Evolutionary conservation across 805 yeast species (phyloP).

Genomic region (Candida piceae): DNA sequence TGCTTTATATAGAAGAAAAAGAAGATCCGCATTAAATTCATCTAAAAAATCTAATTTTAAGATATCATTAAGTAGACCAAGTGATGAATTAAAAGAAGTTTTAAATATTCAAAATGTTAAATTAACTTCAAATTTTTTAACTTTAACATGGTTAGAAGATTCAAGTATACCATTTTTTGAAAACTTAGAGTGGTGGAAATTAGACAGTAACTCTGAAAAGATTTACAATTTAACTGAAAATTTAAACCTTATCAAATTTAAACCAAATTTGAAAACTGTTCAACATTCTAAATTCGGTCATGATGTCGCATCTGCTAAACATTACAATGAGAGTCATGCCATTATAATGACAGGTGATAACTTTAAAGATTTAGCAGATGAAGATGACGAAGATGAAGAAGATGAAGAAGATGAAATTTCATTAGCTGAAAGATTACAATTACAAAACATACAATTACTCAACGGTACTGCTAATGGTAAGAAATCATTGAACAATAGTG

Average conservation of each 20-base stretch:
- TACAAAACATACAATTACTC: slow-evolving; percentile 16
- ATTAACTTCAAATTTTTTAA: slow-evolving; percentile 31
- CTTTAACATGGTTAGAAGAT: slow-evolving; percentile 58
- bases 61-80: slow-evolving; percentile 45
- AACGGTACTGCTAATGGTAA: too few relatives aligned
- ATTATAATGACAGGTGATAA: slow-evolving; percentile 62
- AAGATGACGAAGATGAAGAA: slow-evolving; percentile 27
- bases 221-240: slow-evolving; percentile 23
- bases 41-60: slow-evolving; percentile 48
- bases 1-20: slow-evolving; percentile 37
- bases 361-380: slow-evolving; percentile 47
- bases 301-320: slow-evolving; percentile 48
- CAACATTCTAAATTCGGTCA: slow-evolving; percentile 42
- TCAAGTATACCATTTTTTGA: slow-evolving; percentile 55
- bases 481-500: too few relatives aligned
- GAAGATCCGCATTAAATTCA: slow-evolving; percentile 41
- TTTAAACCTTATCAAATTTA: slow-evolving; percentile 31
- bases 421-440: slow-evolving; percentile 50
- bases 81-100: slow-evolving; percentile 27
- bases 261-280: slow-evolving; percentile 37
- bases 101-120: slow-evolving; percentile 21
- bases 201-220: slow-evolving; percentile 17
- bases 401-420: slow-evolving; percentile 27
- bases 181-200: slow-evolving; percentile 42
- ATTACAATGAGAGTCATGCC: slow-evolving; percentile 57